A percentile compares a stretch with the other conserved stretches of the same genome.
Evolutionary conservation across 2,329 filamentous ascomycete species (phyloP).

Genomic region (Colletotrichum sp.): DNA sequence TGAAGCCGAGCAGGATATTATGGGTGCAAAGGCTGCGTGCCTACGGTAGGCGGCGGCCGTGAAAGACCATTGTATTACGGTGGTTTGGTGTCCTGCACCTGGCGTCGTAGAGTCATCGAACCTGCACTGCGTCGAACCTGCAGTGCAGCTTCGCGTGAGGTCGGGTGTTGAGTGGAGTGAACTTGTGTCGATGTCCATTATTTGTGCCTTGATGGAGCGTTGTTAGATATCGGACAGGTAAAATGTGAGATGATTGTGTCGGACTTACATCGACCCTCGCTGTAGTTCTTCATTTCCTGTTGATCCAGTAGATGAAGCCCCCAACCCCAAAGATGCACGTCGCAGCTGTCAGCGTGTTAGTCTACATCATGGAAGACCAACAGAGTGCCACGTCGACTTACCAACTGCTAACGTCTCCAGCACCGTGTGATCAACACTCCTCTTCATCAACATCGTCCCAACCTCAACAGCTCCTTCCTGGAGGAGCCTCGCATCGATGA

Average conservation of each 20-base stretch:
- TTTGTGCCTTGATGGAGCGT: neutral
- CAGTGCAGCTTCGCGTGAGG: neutral
- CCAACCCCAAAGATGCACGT: slow-evolving; percentile 8
- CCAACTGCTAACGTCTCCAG: slow-evolving; percentile 16
- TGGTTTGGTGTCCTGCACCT: neutral
- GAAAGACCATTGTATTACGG: neutral
- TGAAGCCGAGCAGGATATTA: neutral
- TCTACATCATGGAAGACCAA: neutral
- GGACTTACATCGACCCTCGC: neutral
- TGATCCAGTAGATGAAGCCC: slow-evolving; percentile 18
- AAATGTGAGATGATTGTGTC: fast-evolving
- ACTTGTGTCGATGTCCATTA: neutral
- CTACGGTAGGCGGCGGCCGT: neutral
- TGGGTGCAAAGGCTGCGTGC: neutral
- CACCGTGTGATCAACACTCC: slow-evolving; percentile 14
- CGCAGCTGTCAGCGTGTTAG: neutral
- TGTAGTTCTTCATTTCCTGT: neutral
- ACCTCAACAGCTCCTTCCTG: slow-evolving; percentile 5
- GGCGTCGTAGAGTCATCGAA: neutral
- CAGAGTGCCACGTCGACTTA: neutral
- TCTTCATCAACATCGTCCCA: slow-evolving; percentile 9
- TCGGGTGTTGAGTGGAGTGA: neutral
- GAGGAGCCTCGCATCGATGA: slow-evolving; percentile 6
- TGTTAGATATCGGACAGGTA: neutral
- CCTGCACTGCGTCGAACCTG: neutral